Base-by-base conservation (phyloP, 805 yeast genomes). In the Cyberlindnera bimundalis region DNA sequence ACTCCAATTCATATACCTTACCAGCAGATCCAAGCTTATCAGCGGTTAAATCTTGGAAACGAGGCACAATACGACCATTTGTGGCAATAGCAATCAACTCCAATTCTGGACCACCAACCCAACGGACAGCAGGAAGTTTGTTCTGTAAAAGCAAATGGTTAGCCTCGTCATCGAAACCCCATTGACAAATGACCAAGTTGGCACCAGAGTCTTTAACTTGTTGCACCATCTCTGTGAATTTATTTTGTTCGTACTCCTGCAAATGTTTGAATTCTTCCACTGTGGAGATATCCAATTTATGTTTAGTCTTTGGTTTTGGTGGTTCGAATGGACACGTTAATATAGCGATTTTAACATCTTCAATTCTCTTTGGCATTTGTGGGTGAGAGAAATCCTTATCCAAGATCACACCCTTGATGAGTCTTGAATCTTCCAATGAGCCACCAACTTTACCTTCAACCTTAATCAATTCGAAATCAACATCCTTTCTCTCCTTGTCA, bases 131-230 rank as follows among this genome's bases (percentile, higher is more conserved):
- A 28, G 96, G 96, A 48, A 93, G 74, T 31, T 86, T 77, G 65
- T 91, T 88, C 55, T 91, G 84, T 53, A 90, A 71, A 45, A 93
- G 73, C 60, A 93, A 68, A 65, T 93, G 96, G 67, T 91, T 91
- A 30, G 98, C 98, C 70, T 91, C 99, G 64, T 91, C 99, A 64
- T 91, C 99, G 57, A 91, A 93, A 14, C 99, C 99, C 99, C 99
- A 91, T 70, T 91, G 99, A 68, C 99, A 93, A 29, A 95, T 91
- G 38, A 91, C 99, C 41, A 91, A 78, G 63, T 90, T 91, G 21
- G 99, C 98, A 30, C 98, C 98, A 0, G 96, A 74, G 19, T 74
- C 77, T 66, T 93, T 90, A 40, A 93, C 95, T 48, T 73, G 68
- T 45, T 81, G 73, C 45, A 93, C 89, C 99, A 93, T 93, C 62